phyloP scores from a whole-genome alignment of 768 basidiomycete species.

The Nevesoporus exiguus region DNA sequence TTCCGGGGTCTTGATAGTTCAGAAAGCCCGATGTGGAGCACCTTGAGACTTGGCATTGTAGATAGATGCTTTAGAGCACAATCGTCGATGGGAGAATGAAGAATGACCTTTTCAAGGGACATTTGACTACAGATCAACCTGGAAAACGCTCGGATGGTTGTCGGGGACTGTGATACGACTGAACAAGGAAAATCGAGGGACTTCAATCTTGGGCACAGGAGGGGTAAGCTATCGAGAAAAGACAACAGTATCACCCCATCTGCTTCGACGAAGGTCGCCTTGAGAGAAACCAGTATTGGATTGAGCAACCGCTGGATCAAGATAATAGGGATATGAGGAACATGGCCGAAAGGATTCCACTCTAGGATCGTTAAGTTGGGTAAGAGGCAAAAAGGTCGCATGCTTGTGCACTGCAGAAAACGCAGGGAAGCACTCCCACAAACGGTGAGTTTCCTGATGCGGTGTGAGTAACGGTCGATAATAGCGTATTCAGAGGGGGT shows the following conservation, averaged over 20 bases:
- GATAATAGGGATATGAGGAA: not conserved
- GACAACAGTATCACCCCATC: slow-evolving; percentile 8
- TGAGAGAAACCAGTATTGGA: slow-evolving; percentile 8
- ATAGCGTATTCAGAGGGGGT: not conserved
- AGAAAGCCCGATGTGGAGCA: not conserved
- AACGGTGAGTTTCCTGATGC: slow-evolving; percentile 4
- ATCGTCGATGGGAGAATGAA: not conserved
- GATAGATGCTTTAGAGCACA: slow-evolving; percentile 3
- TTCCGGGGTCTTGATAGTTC: not conserved
- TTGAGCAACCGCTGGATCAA: slow-evolving; percentile 11
- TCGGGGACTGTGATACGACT: not conserved
- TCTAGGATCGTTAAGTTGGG: slow-evolving; percentile 9
- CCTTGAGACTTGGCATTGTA: slow-evolving; percentile 6
- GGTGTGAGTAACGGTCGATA: slow-evolving; percentile 6
- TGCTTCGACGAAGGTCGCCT: not conserved
- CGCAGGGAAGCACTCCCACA: not conserved
- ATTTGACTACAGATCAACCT: slow-evolving; percentile 1
- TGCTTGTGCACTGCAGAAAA: slow-evolving; percentile 7
- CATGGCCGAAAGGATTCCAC: not conserved
- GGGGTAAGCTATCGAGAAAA: not conserved
- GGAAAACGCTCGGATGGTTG: slow-evolving; percentile 2
- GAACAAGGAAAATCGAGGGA: slow-evolving; percentile 3
- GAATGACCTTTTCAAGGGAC: not conserved
- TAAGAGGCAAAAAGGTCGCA: slow-evolving; percentile 1
- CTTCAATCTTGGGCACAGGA: not conserved